A percentile compares a stretch with the other conserved stretches of the same genome.
Conservation (phyloP, 495 filamentous ascomycete species). For the Xylaria sp. region DNA sequence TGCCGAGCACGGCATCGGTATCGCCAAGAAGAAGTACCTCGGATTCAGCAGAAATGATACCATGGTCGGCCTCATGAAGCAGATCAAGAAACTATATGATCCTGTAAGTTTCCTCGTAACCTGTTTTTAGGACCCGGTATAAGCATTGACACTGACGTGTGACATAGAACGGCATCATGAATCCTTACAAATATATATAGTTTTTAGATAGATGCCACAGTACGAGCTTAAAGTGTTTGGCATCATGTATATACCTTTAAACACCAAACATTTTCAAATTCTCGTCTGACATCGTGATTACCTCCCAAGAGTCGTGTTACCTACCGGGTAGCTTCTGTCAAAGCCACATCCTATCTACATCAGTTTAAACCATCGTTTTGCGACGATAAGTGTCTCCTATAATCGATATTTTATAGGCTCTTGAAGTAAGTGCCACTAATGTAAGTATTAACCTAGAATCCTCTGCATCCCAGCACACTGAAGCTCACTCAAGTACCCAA, state of each 20-base stretch:
- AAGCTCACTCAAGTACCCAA: not conserved
- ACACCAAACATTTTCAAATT: not conserved
- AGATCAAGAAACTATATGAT: slow-evolving; percentile 90
- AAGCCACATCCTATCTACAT: not conserved
- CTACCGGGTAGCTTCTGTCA: not conserved
- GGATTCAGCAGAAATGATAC: slow-evolving; percentile 88
- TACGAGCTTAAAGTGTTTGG: not conserved
- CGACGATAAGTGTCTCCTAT: not conserved
- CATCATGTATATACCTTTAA: not conserved
- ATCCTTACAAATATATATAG: slow-evolving; percentile 85
- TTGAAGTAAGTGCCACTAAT: too few species aligned
- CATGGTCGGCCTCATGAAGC: slow-evolving; percentile 89
- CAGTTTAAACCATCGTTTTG: too few species aligned
- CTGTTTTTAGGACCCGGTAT: not conserved
- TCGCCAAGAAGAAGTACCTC: slow-evolving; percentile 94
- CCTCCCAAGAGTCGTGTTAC: not conserved
- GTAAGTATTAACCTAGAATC: too few species aligned
- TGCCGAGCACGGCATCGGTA: slow-evolving; percentile 91
- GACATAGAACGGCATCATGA: slow-evolving; percentile 86
- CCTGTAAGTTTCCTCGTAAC: slow-evolving; percentile 68
- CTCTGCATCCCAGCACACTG: too few species aligned
- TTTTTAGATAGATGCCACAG: slow-evolving; percentile 2
- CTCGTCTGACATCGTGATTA: not conserved
- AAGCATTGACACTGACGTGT: slow-evolving; percentile 30
- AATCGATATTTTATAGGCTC: too few species aligned